A percentile compares a stretch with the other conserved stretches of the same genome.
These are phyloP conservation scores for Aspergillus ruber DNA, from an alignment of 2,329 filamentous ascomycete genomes.

Conservation along the genomic window DNA sequence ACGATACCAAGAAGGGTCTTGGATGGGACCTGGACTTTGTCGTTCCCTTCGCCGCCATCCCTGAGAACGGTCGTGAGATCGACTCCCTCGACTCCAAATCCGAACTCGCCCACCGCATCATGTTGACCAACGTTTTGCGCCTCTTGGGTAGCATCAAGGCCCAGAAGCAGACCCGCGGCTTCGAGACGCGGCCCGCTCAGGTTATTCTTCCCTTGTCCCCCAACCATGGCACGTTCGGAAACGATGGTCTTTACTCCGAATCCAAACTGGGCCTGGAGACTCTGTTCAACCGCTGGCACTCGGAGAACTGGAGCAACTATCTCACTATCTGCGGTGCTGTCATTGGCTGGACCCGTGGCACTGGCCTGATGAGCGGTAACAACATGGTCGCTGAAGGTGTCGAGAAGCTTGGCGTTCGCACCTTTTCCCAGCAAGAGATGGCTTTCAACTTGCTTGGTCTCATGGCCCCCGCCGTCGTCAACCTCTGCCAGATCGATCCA, in stretches of 20 bases:
- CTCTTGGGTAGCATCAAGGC: conserved; percentile 85
- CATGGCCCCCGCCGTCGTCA: conserved; percentile 89
- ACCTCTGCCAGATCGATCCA: conserved; percentile 90
- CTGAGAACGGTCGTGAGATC: conserved; percentile 95
- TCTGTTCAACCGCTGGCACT: conserved; percentile 97
- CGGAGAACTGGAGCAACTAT: conserved; percentile 94
- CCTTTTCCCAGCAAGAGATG: conserved; percentile 99
- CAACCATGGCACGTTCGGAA: conserved; percentile 97
- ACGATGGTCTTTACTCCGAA: conserved; percentile 95
- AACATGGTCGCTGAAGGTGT: conserved; percentile 96
- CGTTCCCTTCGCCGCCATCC: conserved; percentile 93
- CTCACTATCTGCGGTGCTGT: conserved; percentile 97
- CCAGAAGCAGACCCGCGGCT: conserved; percentile 79
- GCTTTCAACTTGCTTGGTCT: conserved; percentile 95
- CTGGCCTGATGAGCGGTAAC: conserved; percentile 95
- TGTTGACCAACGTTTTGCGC: conserved; percentile 94
- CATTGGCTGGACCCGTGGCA: conserved; percentile 98
- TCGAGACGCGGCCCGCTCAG: conserved; percentile 92
- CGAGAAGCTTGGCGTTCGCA: conserved; percentile 92
- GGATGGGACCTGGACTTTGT: conserved; percentile 98
- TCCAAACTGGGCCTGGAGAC: conserved; percentile 96
- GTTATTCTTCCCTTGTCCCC: conserved; percentile 93
- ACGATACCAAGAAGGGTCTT: conserved; percentile 89
- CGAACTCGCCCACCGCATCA: conserved; percentile 95
- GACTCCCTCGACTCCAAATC: conserved; percentile 96